Conservation (phyloP, 257 asterid genomes). For the Leonotis leonurus region DNA sequence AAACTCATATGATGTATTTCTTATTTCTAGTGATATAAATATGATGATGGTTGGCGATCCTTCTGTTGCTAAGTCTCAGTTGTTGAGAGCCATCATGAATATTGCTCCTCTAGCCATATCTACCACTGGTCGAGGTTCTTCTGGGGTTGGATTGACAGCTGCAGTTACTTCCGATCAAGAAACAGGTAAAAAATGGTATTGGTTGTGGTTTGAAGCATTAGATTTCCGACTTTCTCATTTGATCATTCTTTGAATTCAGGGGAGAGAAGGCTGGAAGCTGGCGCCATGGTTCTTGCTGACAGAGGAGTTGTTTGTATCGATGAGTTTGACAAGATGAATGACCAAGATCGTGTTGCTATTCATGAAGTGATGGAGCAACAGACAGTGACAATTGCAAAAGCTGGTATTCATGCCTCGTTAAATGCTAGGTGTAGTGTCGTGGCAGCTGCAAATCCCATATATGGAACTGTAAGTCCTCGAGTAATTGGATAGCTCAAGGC, state of each 20-base stretch:
- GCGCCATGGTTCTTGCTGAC: constrained; percentile 99
- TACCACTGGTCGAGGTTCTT: constrained; percentile 97
- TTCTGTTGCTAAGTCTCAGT: constrained; percentile 96
- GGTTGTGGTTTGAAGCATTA: constrained; percentile 11
- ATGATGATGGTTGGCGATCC: constrained; percentile 99
- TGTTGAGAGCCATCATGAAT: constrained; percentile 89
- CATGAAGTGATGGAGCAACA: constrained; percentile 99
- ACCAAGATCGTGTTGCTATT: constrained; percentile 96
- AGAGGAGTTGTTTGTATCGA: constrained; percentile 95
- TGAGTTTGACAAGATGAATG: constrained; percentile 96
- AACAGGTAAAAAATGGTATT: constrained; percentile 53
- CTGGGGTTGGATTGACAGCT: constrained; percentile 99
- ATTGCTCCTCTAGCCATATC: constrained; percentile 97
- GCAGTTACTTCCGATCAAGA: constrained; percentile 99
- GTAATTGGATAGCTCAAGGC: not conserved
- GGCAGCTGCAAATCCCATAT: constrained; percentile 99
- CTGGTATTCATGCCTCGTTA: constrained; percentile 95
- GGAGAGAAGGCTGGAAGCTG: constrained; percentile 91
- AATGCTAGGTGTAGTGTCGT: constrained; percentile 98
- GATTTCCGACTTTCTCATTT: constrained; percentile 10
- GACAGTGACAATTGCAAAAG: constrained; percentile 97
- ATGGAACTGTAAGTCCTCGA: constrained; percentile 80
- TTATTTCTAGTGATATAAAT: constrained; percentile 69
- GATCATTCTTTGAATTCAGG: constrained; percentile 32
- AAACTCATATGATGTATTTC: constrained; percentile 9